Conservation (phyloP, 768 basidiomycete species). For the Psilocybe tampanensis region DNA sequence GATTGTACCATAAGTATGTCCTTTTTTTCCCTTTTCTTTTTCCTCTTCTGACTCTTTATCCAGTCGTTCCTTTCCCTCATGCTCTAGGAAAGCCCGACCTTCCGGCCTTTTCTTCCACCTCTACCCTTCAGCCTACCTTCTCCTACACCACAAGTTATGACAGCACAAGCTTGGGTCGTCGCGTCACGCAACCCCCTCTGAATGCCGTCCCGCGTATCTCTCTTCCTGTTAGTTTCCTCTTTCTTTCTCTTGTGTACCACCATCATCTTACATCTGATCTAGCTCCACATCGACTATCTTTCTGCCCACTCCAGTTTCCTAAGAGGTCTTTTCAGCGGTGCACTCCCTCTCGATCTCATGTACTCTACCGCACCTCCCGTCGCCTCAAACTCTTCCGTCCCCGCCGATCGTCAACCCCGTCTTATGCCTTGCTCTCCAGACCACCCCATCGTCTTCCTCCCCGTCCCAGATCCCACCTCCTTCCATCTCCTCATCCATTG, state of each 20-base stretch:
- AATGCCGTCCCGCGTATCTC: constrained; percentile 58
- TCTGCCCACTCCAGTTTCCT: constrained; percentile 81
- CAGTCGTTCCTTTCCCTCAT: constrained; percentile 57
- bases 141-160: constrained; percentile 38
- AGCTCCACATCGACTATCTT: constrained; percentile 84
- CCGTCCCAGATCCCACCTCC: constrained; percentile 73
- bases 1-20: constrained; percentile 77
- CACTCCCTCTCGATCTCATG: constrained; percentile 62
- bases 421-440: constrained; percentile 65
- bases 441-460: constrained; percentile 73
- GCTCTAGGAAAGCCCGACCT: constrained; percentile 36
- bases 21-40: not conserved
- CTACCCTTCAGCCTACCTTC: constrained; percentile 31
- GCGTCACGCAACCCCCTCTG: constrained; percentile 53
- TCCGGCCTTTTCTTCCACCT: constrained; percentile 29
- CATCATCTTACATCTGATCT: constrained; percentile 12
- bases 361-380: constrained; percentile 33
- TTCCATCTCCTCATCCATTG: constrained; percentile 76
- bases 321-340: constrained; percentile 69
- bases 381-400: constrained; percentile 38
- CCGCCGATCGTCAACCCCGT: constrained; percentile 59
- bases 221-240: constrained; percentile 54
- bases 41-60: constrained; percentile 6
- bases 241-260: not conserved
- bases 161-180: constrained; percentile 44